These are phyloP conservation scores for Colletotrichum tropicicola DNA, from an alignment of 2,329 filamentous ascomycete species.

Conservation along the genomic window DNA sequence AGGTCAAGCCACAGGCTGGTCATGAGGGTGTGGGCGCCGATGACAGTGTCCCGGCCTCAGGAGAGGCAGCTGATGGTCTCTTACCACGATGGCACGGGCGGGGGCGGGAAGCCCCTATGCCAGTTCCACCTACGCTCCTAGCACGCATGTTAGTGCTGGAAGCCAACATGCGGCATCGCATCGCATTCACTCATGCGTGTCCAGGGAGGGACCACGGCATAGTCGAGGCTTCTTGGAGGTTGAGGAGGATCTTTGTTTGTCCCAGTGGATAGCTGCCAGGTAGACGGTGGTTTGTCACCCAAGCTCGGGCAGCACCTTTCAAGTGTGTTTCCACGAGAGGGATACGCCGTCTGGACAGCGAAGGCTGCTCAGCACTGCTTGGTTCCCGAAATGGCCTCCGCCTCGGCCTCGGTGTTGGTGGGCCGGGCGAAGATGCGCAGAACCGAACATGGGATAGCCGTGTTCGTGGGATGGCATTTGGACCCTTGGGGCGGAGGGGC, in stretches of 20 bases:
- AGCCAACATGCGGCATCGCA: background rate
- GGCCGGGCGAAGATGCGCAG: background rate
- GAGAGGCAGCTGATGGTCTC: slow-evolving; percentile 27
- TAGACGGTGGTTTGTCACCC: no score
- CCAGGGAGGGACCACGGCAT: background rate
- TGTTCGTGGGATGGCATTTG: slow-evolving; percentile 21
- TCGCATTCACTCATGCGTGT: background rate
- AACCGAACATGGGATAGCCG: slow-evolving; percentile 20
- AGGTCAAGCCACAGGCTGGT: no score
- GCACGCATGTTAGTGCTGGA: background rate
- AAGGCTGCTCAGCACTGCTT: background rate
- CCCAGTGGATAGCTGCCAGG: no score
- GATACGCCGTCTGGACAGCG: no score
- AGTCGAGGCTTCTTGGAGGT: background rate
- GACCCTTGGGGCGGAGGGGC: slow-evolving; percentile 5
- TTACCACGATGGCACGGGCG: slow-evolving; percentile 14
- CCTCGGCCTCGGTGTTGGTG: slow-evolving; percentile 6
- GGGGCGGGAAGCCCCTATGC: slow-evolving; percentile 11
- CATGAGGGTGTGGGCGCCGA: background rate
- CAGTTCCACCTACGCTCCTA: slow-evolving; percentile 3
- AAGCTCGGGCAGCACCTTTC: no score
- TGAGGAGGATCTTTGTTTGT: background rate
- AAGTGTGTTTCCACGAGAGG: no score
- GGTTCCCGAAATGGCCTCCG: background rate
- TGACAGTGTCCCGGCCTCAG: background rate